phyloP scores from a whole-genome alignment of 2,329 filamentous ascomycete species.

The Coniella lustricola region DNA sequence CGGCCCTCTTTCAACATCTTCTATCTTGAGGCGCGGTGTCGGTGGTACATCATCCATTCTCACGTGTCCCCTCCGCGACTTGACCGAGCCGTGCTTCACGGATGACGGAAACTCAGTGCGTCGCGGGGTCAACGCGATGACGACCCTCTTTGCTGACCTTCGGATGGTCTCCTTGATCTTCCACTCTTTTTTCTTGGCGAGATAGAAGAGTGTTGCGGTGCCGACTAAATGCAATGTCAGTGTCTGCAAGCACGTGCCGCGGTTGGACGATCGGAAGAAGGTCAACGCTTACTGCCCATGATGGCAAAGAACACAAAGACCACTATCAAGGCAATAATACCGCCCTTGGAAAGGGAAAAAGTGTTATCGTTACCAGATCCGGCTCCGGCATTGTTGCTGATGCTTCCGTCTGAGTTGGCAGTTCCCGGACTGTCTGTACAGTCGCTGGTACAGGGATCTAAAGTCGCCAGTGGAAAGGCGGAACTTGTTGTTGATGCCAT shows the following conservation, averaged over 20 bases:
- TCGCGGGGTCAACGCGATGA: slow-evolving; percentile 54
- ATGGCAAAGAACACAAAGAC: slow-evolving; percentile 62
- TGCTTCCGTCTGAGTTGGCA: slow-evolving; percentile 19
- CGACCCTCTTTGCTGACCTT: slow-evolving; percentile 57
- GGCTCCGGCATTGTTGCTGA: slow-evolving; percentile 55
- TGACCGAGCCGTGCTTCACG: slow-evolving; percentile 37
- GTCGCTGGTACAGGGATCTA: slow-evolving; percentile 30
- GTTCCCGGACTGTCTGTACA: slow-evolving; percentile 27
- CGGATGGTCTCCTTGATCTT: slow-evolving; percentile 65
- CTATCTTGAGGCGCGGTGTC: slow-evolving; percentile 46
- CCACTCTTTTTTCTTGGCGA: slow-evolving; percentile 83
- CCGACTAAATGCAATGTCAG: slow-evolving; percentile 39
- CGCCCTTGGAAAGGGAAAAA: slow-evolving; percentile 60
- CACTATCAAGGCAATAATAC: slow-evolving; percentile 66
- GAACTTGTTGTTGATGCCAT: slow-evolving; percentile 34
- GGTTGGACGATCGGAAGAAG: not conserved
- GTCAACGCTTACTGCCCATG: slow-evolving; percentile 54
- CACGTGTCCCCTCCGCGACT: slow-evolving; percentile 31
- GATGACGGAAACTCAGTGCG: slow-evolving; percentile 54
- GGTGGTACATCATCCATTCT: slow-evolving; percentile 51
- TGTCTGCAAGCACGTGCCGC: not conserved
- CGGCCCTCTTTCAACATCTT: slow-evolving; percentile 54
- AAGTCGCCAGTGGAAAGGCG: slow-evolving; percentile 37
- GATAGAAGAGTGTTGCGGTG: slow-evolving; percentile 63
- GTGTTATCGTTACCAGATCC: slow-evolving; percentile 48